phyloP scores from a whole-genome alignment of 306 rosid genomes.

The Rubus parviflorus region DNA sequence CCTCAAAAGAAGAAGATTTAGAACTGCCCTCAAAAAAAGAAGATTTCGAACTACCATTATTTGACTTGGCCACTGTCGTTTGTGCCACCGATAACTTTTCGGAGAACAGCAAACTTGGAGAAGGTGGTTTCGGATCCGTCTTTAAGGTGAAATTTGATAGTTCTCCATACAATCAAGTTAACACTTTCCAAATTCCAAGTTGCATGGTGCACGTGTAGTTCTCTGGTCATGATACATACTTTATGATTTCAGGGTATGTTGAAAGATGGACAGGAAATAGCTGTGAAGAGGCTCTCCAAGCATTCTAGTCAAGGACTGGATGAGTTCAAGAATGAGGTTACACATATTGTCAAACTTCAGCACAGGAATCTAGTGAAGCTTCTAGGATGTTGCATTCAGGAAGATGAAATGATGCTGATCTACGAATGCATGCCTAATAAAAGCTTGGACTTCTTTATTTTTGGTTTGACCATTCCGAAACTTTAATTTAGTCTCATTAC shows the following conservation, averaged over 20 bases:
- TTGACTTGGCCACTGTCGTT: slow-evolving; percentile 7
- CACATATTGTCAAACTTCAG: slow-evolving; percentile 14
- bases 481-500: background rate
- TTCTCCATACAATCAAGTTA: background rate
- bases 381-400: slow-evolving; percentile 5
- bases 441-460: slow-evolving; percentile 12
- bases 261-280: slow-evolving; percentile 12
- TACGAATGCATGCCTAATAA: slow-evolving; percentile 18
- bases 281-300: background rate
- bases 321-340: slow-evolving; percentile 25
- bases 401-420: slow-evolving; percentile 6
- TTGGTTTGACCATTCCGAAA: background rate
- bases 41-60: slow-evolving; percentile 7
- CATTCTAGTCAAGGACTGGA: slow-evolving; percentile 2
- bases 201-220: background rate
- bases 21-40: background rate
- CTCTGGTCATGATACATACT: background rate
- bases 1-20: background rate
- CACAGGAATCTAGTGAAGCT: slow-evolving; percentile 13
- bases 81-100: background rate
- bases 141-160: slow-evolving; percentile 3
- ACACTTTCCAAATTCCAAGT: background rate
- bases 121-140: slow-evolving; percentile 3
- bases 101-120: background rate
- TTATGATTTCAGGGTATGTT: background rate